Evolutionary conservation across 2,329 filamentous ascomycete species (phyloP).

Genomic region (Penicillium sp.): DNA sequence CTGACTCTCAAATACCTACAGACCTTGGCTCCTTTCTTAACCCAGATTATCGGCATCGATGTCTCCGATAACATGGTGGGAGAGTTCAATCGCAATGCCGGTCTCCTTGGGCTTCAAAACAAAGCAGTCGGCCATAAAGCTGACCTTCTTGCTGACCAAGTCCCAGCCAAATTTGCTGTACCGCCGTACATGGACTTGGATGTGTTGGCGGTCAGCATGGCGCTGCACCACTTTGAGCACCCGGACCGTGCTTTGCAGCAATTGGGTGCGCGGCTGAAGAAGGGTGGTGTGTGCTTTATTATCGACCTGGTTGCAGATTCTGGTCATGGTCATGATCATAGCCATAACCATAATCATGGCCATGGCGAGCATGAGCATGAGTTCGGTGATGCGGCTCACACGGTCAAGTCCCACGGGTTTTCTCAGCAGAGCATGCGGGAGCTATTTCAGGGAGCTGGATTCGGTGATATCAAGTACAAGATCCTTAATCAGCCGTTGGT

Average conservation of each 20-base stretch:
- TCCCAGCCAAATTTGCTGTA: conserved; percentile 57
- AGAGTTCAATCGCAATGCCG: conserved; percentile 63
- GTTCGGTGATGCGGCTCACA: conserved; percentile 45
- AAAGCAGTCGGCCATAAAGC: conserved; percentile 60
- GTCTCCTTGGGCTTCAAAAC: conserved; percentile 49
- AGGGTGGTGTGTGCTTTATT: conserved; percentile 66
- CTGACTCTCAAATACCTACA: conserved; percentile 28
- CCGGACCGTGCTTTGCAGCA: conserved; percentile 59
- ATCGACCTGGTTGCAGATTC: conserved; percentile 65
- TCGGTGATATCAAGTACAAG: conserved; percentile 59
- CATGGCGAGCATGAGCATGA: conserved; percentile 14
- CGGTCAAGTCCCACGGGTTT: conserved; percentile 68
- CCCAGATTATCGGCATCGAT: conserved; percentile 67
- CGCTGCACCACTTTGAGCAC: conserved; percentile 68
- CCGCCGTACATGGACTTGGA: conserved; percentile 70
- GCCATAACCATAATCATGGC: conserved; percentile 27
- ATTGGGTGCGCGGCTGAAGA: conserved; percentile 61
- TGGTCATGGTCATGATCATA: conserved; percentile 18
- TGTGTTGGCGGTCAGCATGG: conserved; percentile 61
- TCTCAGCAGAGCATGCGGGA: conserved; percentile 56
- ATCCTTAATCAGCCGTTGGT: conserved; percentile 53
- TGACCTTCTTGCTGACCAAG: conserved; percentile 55
- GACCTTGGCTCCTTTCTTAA: conserved; percentile 62
- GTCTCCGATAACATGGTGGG: conserved; percentile 69
- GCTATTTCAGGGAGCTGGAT: conserved; percentile 65